Base-by-base conservation (phyloP, 2,329 filamentous ascomycete genomes). In the Penicillium sp. region DNA sequence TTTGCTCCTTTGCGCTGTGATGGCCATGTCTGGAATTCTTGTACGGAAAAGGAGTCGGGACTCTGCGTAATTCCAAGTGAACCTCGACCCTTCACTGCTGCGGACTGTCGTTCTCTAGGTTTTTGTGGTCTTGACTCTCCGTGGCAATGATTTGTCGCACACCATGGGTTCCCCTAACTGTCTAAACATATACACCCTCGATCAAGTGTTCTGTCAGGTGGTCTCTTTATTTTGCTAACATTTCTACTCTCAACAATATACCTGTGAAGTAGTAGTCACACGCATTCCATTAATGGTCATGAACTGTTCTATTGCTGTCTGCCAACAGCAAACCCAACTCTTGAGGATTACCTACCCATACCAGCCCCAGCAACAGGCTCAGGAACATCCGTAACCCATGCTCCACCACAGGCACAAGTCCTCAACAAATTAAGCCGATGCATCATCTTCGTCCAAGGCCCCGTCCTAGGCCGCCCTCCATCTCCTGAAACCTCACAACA, bases 401-500 rank as follows among this genome's bases (percentile, higher is more conserved):
- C 73, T 6, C 76, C 77, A 33, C 77, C 76, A 64, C 78, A 79
- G 56, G 78, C 68, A 72, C 77, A 79, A 60, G 69, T 70, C 37
- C 76, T 65, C 57, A 79, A 55, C 55, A 78, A 58, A 33, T 73
- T 72, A 64, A 78, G 59, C 62, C 75, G 78, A 51, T 70, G 70
- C 57, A 78, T 70, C 74, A 79, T 72, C 28, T 72, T 72, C 51
- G 77, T 77, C 52, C 72, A 73, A 10, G 72, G 60, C 13, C 73
- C 46, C 8, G 77, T 74, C 19, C 76, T 74, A 0, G 74, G 74
- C 16, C 77, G 67, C n/a, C 70, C 71, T 26, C 84, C 76, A 63
- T 90, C 87, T 68, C 88, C 87, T 80, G 89, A 89, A n/a, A 89
- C 81, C 52, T 84, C 81, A 48, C 85, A 82, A 72, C 88, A 91